Evolutionary conservation across 1,284 basidiomycete species (phyloP), one percentile per base, ranked within the genome.

Genomic region (Hymenochaete sp.): DNA sequence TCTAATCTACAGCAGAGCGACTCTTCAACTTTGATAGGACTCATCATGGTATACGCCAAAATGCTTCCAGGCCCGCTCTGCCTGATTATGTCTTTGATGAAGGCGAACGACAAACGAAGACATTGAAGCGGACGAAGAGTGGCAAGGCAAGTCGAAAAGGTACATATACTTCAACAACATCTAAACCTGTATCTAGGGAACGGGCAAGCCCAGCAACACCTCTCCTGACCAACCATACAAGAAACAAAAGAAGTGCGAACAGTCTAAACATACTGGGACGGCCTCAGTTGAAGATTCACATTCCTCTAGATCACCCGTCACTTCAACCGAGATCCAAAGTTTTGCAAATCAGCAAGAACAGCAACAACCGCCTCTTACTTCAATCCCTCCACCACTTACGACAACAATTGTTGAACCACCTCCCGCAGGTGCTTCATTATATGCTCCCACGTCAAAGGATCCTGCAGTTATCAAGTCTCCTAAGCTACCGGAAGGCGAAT

Each of bases 1-100:
- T 52, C 29, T n/a, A n/a, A n/a, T n/a, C n/a, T n/a, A n/a, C n/a
- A n/a, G 28, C 43, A 44, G 41, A n/a, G n/a, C 52, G 40, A 52
- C 49, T 50, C 47, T 16, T 36, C 22, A 22, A 36, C 11, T 36
- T 36, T 16, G 35, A 10, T 22, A 35, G 14, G 22, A 11, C n/a
- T n/a, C n/a, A n/a, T n/a, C n/a, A n/a, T n/a, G n/a, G 16, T 22
- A 24, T 32, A 35, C n/a, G 11, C 14, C 29, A 26, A 25, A 31
- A 10, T n/a, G 25, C 31, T 19, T 39, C 32, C 52, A 90, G 87
- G 54, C 70, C 82, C 41, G 67, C 71, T 7, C 67, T 93, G 44
- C 90, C 89, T 10, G 86, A 90, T 53, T 77, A 85, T 53, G 85
- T 91, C 26, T 92, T 89, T 56, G 89, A 87, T 42, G 73, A 75